Evolutionary conservation across 176 grass and related monocot genomes (phyloP).

Genomic region (Bonia amplexicaulis): DNA sequence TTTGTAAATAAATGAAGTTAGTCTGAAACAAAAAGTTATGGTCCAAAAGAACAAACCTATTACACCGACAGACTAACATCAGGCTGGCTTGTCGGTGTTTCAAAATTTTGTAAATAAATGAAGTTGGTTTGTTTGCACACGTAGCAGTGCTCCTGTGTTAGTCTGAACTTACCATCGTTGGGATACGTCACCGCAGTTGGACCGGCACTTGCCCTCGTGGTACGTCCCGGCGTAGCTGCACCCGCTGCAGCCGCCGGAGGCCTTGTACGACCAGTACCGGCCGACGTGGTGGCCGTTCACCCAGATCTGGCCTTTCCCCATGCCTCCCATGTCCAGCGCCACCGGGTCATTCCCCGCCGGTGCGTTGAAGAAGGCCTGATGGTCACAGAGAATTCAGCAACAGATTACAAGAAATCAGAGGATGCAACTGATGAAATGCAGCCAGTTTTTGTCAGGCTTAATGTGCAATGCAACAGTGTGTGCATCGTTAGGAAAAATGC

Average conservation of each 20-base stretch:
- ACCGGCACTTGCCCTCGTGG: conserved; percentile 53
- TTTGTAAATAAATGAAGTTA: neutral
- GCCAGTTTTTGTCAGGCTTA: neutral
- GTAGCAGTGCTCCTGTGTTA: neutral
- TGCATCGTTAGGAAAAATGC: neutral
- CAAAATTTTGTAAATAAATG: neutral
- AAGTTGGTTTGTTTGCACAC: neutral
- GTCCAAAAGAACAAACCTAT: neutral
- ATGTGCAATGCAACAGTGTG: neutral
- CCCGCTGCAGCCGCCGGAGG: conserved; percentile 51
- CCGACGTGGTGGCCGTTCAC: conserved; percentile 78
- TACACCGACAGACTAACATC: neutral
- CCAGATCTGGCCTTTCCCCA: conserved; percentile 96
- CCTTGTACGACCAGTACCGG: conserved; percentile 79
- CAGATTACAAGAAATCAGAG: neutral
- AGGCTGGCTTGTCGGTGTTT: neutral
- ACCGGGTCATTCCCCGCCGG: conserved; percentile 68
- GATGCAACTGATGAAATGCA: neutral
- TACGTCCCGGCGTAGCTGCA: conserved; percentile 80
- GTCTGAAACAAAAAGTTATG: neutral
- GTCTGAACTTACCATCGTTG: conserved; percentile 64
- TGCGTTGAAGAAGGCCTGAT: conserved; percentile 69
- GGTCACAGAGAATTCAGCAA: neutral
- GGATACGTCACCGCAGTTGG: conserved; percentile 62
- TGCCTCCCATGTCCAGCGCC: conserved; percentile 91